Conservation (phyloP, 2,329 filamentous ascomycete species). For the Aspergillus uvarum region DNA sequence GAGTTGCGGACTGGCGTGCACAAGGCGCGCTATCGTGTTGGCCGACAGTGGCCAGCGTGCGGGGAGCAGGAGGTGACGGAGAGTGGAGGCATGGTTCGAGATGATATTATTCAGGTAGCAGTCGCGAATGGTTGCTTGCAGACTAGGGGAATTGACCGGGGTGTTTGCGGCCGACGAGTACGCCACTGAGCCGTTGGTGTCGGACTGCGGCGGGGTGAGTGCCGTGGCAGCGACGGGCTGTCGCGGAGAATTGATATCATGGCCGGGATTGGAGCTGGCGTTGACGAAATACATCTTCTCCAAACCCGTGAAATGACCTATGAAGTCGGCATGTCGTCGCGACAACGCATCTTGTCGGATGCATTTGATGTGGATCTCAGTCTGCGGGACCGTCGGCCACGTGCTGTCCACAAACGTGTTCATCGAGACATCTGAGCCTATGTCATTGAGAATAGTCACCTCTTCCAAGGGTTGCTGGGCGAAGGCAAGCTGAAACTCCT, state of each 20-base stretch:
- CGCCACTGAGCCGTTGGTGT: constrained; percentile 21
- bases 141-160: constrained; percentile 24
- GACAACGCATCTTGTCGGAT: constrained; percentile 52
- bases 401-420: constrained; percentile 56
- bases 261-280: constrained; percentile 29
- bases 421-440: constrained; percentile 45
- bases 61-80: constrained; percentile 58
- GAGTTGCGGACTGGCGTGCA: constrained; percentile 56
- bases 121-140: constrained; percentile 38
- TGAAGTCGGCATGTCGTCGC: constrained; percentile 45
- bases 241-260: constrained; percentile 35
- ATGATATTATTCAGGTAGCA: constrained; percentile 55
- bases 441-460: constrained; percentile 55
- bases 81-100: constrained; percentile 49
- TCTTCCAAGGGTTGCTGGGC: constrained; percentile 46
- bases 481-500: constrained; percentile 48
- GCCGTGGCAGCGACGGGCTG: constrained; percentile 21
- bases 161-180: constrained; percentile 27
- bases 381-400: constrained; percentile 46
- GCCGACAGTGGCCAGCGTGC: constrained; percentile 56
- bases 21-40: constrained; percentile 51
- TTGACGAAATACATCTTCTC: constrained; percentile 56
- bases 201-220: constrained; percentile 31
- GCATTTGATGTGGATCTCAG: constrained; percentile 44
- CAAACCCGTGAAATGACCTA: constrained; percentile 45